Percentiles rank a stretch among this genome's conserved stretches.
Evolutionary conservation across 2,329 filamentous ascomycete genomes (phyloP).

Genomic region (Epichloe hybrida): DNA sequence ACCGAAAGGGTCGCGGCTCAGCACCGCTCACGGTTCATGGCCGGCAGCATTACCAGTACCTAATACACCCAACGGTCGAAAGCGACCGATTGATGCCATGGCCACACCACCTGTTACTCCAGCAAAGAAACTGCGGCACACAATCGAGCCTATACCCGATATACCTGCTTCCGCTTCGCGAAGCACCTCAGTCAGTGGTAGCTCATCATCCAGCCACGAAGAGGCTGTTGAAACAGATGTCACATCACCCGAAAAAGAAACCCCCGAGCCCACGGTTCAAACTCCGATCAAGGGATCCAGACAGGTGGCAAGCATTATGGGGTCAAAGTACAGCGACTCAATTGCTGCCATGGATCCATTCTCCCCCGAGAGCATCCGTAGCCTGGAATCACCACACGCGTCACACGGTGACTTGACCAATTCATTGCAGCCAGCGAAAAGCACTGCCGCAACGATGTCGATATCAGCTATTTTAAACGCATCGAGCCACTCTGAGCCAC

Average conservation of each 20-base stretch:
- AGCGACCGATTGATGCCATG: constrained; percentile 29
- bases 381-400: constrained; percentile 13
- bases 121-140: constrained; percentile 32
- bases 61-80: constrained; percentile 18
- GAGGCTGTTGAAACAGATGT: constrained; percentile 27
- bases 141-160: constrained; percentile 14
- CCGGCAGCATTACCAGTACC: constrained; percentile 15
- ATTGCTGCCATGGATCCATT: constrained; percentile 11
- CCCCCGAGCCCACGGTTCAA: constrained; percentile 23
- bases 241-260: constrained; percentile 37
- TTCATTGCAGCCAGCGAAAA: neutral
- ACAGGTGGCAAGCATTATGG: constrained; percentile 5
- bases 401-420: constrained; percentile 1
- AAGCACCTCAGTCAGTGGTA: constrained; percentile 22
- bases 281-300: constrained; percentile 12
- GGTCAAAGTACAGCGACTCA: constrained; percentile 3
- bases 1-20: constrained; percentile 20
- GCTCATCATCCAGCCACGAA: constrained; percentile 14
- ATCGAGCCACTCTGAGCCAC: constrained; percentile 8
- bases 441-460: constrained; percentile 16
- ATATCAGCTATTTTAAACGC: constrained; percentile 21
- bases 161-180: constrained; percentile 18
- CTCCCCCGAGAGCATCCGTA: constrained; percentile 20
- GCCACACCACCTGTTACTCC: constrained; percentile 43
- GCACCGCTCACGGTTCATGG: constrained; percentile 21